Evolutionary conservation across 2,329 filamentous ascomycete genomes (phyloP), one percentile per base, ranked within the genome.

Genomic region (Cordyceps militaris): DNA sequence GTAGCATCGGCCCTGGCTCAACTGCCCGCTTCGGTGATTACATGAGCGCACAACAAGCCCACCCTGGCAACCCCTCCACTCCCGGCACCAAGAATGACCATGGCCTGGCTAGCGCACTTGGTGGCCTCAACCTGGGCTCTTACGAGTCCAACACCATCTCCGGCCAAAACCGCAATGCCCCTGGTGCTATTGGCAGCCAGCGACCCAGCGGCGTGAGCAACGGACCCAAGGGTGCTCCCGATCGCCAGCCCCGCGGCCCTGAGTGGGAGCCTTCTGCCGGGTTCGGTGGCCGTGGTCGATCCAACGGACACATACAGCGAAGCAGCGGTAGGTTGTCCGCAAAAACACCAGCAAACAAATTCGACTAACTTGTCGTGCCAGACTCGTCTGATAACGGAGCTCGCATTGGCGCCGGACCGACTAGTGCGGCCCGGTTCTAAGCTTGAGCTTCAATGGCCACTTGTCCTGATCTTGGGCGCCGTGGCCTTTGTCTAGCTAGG

Each of bases 161-260:
- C 43, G 61, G 62, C 49, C 68, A 70, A n/a, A 66, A 67, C 3
- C 71, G 80, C 23, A 79, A 77, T 59, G 76, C 78, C 0, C 81
- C 81, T 9, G 84, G 84, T 5, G 82, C 84, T 11, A 87, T 87
- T 54, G 84, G 84, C 54, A 87, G 84, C 71, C 84, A 86, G 68
- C 77, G 84, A 47, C 82, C 83, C 14, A 79, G 75, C 59, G 74
- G 75, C 26, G 66, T 68, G 52, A 75, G 67, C 55, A 70, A 66
- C 57, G 72, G 74, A 54, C 60, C 68, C 49, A 73, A 70, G 72
- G 75, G 73, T 26, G 77, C 76, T 10, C 82, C 82, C 3, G 83
- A 86, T 63, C 76, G 83, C 59, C 83, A 87, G 70, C 83, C 83
- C n/a, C 77, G 82, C 26, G 82, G 82, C 26, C 83, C 84, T 1